phyloP scores from a whole-genome alignment of 1,139 yeast genomes.

The Pichia sp. region DNA sequence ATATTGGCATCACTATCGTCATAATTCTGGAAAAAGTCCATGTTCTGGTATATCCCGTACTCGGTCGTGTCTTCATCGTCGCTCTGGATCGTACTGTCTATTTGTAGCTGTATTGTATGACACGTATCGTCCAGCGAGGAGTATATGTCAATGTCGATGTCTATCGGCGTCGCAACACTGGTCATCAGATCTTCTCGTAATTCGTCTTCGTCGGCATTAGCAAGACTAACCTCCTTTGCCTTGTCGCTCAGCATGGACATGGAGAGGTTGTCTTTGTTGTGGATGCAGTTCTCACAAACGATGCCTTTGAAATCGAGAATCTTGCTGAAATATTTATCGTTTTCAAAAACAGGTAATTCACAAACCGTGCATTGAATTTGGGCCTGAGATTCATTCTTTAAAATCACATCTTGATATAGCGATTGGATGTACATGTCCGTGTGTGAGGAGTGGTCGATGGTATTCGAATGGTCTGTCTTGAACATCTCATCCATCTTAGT shows the following conservation, averaged over 20 bases:
- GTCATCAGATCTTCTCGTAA: neutral
- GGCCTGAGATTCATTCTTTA: neutral
- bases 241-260: neutral
- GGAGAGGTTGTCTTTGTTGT: neutral
- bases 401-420: slow-evolving; percentile 6
- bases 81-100: slow-evolving; percentile 6
- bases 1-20: neutral
- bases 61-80: slow-evolving; percentile 9
- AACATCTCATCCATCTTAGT: slow-evolving; percentile 21
- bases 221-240: neutral
- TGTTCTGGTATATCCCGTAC: neutral
- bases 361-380: slow-evolving; percentile 28
- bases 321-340: slow-evolving; percentile 44
- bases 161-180: no score
- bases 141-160: slow-evolving; percentile 32
- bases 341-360: slow-evolving; percentile 63
- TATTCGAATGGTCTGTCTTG: neutral
- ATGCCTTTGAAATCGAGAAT: slow-evolving; percentile 44
- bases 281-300: slow-evolving; percentile 59
- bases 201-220: no score
- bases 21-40: neutral
- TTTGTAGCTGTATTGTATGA: slow-evolving; percentile 1
- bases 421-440: slow-evolving; percentile 12
- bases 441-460: slow-evolving; percentile 4
- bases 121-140: neutral